Evolutionary conservation across 176 grass and related monocot species (phyloP).

Genomic region (Oryza australiensis): DNA sequence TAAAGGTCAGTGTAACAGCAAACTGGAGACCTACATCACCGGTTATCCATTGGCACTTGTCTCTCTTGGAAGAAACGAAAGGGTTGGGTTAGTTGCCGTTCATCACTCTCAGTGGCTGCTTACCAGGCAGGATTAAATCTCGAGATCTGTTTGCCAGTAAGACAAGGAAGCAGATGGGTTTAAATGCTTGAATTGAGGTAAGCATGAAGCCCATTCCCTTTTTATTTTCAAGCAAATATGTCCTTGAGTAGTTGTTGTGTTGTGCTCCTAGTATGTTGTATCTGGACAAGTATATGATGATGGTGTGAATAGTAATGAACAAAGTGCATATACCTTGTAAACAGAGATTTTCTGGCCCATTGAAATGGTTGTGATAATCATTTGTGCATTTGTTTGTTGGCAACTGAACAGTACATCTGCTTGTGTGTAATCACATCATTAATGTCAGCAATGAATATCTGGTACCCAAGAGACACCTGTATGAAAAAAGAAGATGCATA

Average conservation of each 20-base stretch:
- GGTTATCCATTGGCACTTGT: slow-evolving; percentile 40
- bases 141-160: slow-evolving; percentile 43
- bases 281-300: not conserved
- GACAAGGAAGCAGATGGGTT: slow-evolving; percentile 54
- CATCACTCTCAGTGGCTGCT: slow-evolving; percentile 40
- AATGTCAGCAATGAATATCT: not conserved
- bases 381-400: not conserved
- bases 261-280: not conserved
- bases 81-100: slow-evolving; percentile 47
- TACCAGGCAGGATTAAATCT: slow-evolving; percentile 58
- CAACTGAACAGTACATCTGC: not conserved
- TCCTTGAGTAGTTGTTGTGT: not conserved
- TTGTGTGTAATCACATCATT: not conserved
- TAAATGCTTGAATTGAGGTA: slow-evolving; percentile 28
- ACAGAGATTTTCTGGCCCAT: not conserved
- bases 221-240: slow-evolving; percentile 7
- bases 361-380: not conserved
- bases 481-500: not conserved
- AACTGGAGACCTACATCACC: slow-evolving; percentile 41
- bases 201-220: not conserved
- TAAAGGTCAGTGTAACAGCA: slow-evolving; percentile 33
- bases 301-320: not conserved
- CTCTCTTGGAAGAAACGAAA: slow-evolving; percentile 57
- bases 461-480: not conserved
- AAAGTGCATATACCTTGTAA: not conserved